Percentiles rank a stretch among this genome's conserved stretches.
These are phyloP conservation scores for Cercospora sp. DNA, from an alignment of 2,329 filamentous ascomycete species.

Conservation along the genomic window DNA sequence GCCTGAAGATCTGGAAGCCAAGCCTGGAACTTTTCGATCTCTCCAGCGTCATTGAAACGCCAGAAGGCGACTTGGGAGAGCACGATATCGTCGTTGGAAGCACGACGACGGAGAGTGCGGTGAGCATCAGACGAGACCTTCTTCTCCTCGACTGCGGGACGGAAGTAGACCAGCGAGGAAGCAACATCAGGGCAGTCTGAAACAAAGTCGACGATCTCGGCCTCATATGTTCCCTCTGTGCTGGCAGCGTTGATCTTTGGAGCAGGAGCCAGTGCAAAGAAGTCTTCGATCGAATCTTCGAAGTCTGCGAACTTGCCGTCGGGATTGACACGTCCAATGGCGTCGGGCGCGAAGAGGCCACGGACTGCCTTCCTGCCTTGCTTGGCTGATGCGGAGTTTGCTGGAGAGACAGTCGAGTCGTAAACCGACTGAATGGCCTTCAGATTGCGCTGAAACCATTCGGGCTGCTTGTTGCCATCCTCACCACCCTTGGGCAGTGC, in stretches of 20 bases:
- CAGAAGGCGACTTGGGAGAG: slow-evolving; percentile 45
- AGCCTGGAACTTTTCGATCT: slow-evolving; percentile 47
- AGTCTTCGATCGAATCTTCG: slow-evolving; percentile 48
- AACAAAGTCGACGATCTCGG: slow-evolving; percentile 30
- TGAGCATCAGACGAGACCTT: slow-evolving; percentile 11
- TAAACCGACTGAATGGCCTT: slow-evolving; percentile 44
- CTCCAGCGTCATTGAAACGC: slow-evolving; percentile 48
- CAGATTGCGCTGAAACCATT: slow-evolving; percentile 38
- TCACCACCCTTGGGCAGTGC: slow-evolving; percentile 15
- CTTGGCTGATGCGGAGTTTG: slow-evolving; percentile 41
- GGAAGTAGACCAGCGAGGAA: slow-evolving; percentile 27
- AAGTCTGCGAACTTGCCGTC: slow-evolving; percentile 47
- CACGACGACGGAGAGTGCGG: slow-evolving; percentile 1
- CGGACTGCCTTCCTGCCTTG: slow-evolving; percentile 41
- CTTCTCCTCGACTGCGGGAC: slow-evolving; percentile 15
- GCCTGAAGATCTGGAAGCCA: slow-evolving; percentile 47
- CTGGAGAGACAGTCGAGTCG: slow-evolving; percentile 45
- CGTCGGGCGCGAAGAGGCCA: slow-evolving; percentile 43
- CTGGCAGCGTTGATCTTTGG: slow-evolving; percentile 31
- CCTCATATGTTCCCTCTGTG: slow-evolving; percentile 24
- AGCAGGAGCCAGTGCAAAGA: slow-evolving; percentile 46
- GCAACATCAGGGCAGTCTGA: slow-evolving; percentile 28
- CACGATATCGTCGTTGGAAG: slow-evolving; percentile 2
- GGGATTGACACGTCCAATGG: slow-evolving; percentile 45
- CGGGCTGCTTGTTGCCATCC: slow-evolving; percentile 9